These are phyloP conservation scores for Backusella luteola DNA, from an alignment of 192 early-diverging fungal genomes.

Conservation along the genomic window DNA sequence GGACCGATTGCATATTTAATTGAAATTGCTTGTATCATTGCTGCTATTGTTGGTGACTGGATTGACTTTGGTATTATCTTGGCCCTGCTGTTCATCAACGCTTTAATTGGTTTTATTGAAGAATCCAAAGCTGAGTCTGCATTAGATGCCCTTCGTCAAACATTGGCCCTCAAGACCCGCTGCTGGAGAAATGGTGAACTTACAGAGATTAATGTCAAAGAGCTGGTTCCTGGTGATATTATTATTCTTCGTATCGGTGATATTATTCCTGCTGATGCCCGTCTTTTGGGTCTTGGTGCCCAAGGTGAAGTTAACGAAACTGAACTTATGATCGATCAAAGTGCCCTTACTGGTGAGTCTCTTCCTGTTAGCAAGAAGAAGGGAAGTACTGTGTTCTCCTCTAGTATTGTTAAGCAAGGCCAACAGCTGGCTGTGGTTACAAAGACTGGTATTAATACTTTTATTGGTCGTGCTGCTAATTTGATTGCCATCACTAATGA, in stretches of 20 bases:
- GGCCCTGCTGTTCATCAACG: conserved; percentile 82
- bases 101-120: conserved; percentile 90
- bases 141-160: conserved; percentile 92
- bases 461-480: conserved; percentile 87
- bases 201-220: conserved; percentile 63
- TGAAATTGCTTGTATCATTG: conserved; percentile 81
- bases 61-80: conserved; percentile 85
- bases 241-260: conserved; percentile 84
- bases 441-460: conserved; percentile 88
- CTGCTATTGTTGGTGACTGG: conserved; percentile 68
- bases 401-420: conserved; percentile 88
- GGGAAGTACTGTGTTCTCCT: conserved; percentile 82
- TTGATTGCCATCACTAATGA: conserved; percentile 83
- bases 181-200: conserved; percentile 77
- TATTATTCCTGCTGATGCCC: conserved; percentile 87
- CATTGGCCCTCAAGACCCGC: conserved; percentile 84
- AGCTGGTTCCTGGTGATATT: conserved; percentile 86
- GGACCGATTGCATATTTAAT: conserved; percentile 87
- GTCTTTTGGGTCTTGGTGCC: conserved; percentile 68
- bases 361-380: conserved; percentile 79
- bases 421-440: conserved; percentile 86
- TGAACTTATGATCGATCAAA: conserved; percentile 84
- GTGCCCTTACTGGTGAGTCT: conserved; percentile 89
- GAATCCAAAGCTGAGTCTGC: conserved; percentile 93
- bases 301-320: conserved; percentile 67